Conservation (phyloP, 345 rosid species). For the Jatropha curcas region DNA sequence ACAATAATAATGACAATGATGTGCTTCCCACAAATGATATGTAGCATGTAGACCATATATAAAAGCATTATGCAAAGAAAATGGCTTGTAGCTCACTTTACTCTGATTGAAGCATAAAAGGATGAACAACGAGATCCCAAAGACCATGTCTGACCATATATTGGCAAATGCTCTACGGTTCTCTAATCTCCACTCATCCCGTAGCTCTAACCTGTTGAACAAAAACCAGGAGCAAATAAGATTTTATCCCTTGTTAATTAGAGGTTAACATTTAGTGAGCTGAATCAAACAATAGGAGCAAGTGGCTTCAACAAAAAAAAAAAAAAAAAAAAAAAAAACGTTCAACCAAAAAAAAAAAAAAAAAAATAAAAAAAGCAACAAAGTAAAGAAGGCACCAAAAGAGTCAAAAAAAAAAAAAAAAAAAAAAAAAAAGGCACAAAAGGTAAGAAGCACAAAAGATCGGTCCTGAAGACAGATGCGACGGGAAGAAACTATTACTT, state of each 20-base stretch:
- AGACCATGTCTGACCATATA: conserved; percentile 91
- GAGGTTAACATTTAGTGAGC: no score
- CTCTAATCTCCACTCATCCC: conserved; percentile 84
- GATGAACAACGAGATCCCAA: conserved; percentile 78
- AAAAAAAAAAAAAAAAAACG: no score
- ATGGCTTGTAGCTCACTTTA: conserved; percentile 49
- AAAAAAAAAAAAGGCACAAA: no score
- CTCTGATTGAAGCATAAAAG: conserved; percentile 82
- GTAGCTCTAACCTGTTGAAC: conserved; percentile 72
- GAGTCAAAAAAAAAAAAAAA: no score
- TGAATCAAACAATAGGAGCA: no score
- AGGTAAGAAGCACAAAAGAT: no score
- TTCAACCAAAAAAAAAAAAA: no score
- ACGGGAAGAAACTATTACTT: no score
- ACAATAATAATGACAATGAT: neutral
- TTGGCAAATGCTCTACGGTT: conserved; percentile 91
- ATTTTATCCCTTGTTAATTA: neutral
- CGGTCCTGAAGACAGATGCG: no score
- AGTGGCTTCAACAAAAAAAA: no score
- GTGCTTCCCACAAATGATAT: neutral
- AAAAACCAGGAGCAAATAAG: conserved; percentile 20
- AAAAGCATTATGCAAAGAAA: neutral
- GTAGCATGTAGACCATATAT: neutral
- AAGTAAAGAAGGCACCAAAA: no score
- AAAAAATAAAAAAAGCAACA: no score